Evolutionary conservation across 192 early-diverging fungal genomes (phyloP).

Genomic region (Coemansia umbellata): DNA sequence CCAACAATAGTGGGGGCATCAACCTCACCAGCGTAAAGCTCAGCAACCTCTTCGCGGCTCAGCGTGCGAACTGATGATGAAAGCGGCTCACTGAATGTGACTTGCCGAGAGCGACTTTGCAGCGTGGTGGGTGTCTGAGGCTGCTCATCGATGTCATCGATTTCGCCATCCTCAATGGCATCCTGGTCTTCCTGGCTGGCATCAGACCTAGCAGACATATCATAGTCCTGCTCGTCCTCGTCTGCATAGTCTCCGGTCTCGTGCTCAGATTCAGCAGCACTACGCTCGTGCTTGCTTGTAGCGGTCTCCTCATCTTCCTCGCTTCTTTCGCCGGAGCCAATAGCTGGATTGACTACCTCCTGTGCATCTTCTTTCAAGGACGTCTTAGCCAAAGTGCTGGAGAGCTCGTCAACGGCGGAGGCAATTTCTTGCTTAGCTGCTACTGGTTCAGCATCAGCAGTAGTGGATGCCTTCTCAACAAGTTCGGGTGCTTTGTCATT

Average conservation of each 20-base stretch:
- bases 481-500: background rate
- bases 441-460: background rate
- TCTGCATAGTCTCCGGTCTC: background rate
- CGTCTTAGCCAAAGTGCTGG: slow-evolving; percentile 26
- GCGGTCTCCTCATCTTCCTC: slow-evolving; percentile 21
- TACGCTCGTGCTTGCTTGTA: slow-evolving; percentile 23
- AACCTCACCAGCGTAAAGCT: slow-evolving; percentile 53
- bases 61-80: slow-evolving; percentile 39
- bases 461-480: background rate
- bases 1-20: slow-evolving; percentile 48
- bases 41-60: slow-evolving; percentile 29
- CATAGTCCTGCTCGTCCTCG: slow-evolving; percentile 26
- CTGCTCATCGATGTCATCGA: slow-evolving; percentile 7
- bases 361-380: too few relatives aligned
- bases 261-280: slow-evolving; percentile 9
- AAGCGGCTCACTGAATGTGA: slow-evolving; percentile 47
- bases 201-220: slow-evolving; percentile 10
- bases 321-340: background rate
- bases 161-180: slow-evolving; percentile 12
- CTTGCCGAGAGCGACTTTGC: slow-evolving; percentile 40
- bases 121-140: slow-evolving; percentile 12
- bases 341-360: background rate
- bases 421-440: slow-evolving; percentile 2
- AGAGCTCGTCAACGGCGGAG: slow-evolving; percentile 7
- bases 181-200: slow-evolving; percentile 15